Evolutionary conservation across 1,284 basidiomycete species (phyloP).

Genomic region (Fistulina hepatica): DNA sequence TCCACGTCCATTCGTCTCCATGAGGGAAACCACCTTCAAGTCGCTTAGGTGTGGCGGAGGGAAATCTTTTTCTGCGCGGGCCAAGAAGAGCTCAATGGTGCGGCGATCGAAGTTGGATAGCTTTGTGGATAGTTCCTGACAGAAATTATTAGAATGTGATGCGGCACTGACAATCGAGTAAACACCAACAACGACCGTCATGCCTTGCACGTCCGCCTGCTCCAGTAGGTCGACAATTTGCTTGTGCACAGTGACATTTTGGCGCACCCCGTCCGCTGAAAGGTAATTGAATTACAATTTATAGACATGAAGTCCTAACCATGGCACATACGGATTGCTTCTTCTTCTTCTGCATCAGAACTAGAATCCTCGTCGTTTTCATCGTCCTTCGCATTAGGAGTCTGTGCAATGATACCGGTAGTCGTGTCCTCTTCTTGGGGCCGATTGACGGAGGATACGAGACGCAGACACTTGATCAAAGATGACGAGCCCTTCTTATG

Average conservation of each 20-base stretch:
- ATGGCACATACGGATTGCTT: slow-evolving; percentile 18
- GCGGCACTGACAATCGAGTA: slow-evolving; percentile 3
- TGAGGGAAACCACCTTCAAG: slow-evolving; percentile 50
- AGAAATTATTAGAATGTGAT: slow-evolving; percentile 10
- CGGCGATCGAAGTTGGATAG: slow-evolving; percentile 67
- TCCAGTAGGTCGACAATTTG: slow-evolving; percentile 65
- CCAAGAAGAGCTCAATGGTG: slow-evolving; percentile 66
- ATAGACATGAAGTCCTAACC: slow-evolving; percentile 1
- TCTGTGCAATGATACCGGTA: slow-evolving; percentile 10
- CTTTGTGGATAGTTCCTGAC: slow-evolving; percentile 53
- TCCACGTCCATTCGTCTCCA: slow-evolving; percentile 72
- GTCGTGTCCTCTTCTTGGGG: slow-evolving; percentile 12
- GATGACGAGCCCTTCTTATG: slow-evolving; percentile 32
- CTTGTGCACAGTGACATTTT: slow-evolving; percentile 57
- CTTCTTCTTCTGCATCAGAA: no score
- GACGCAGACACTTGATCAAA: slow-evolving; percentile 50
- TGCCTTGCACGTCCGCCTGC: slow-evolving; percentile 49
- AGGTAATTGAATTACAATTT: slow-evolving; percentile 6
- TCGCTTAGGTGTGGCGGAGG: slow-evolving; percentile 64
- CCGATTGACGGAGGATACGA: slow-evolving; percentile 32
- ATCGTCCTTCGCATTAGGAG: slow-evolving; percentile 13
- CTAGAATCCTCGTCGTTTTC: slow-evolving; percentile 30
- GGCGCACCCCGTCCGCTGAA: slow-evolving; percentile 34
- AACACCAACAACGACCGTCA: slow-evolving; percentile 54
- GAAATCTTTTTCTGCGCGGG: slow-evolving; percentile 48